phyloP scores from a whole-genome alignment of 352 stramenopile genomes.

The Globisporangium uncinulatum region DNA sequence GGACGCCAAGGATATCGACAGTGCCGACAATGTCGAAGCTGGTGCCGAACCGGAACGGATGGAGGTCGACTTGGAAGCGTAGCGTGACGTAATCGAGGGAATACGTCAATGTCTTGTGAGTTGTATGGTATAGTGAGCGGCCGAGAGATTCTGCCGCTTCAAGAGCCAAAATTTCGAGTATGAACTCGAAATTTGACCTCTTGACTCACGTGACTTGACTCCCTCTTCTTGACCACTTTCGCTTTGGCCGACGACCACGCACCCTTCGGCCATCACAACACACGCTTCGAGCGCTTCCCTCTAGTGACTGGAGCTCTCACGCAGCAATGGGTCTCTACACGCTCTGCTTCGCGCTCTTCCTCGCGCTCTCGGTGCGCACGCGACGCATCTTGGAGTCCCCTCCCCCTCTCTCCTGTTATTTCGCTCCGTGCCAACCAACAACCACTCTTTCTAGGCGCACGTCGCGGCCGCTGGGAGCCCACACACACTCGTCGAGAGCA shows the following conservation, averaged over 20 bases:
- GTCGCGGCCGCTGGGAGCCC: slow-evolving; percentile 14
- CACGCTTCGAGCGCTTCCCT: too few relatives aligned
- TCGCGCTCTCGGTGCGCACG: slow-evolving; percentile 17
- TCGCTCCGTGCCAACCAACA: neutral
- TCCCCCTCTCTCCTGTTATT: neutral
- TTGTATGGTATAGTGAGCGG: neutral
- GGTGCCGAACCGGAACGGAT: neutral
- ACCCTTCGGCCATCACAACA: too few relatives aligned
- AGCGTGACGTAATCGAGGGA: neutral
- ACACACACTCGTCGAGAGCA: slow-evolving; percentile 29
- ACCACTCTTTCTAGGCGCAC: slow-evolving; percentile 7
- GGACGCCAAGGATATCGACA: neutral
- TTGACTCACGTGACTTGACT: too few relatives aligned
- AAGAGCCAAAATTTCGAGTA: too few relatives aligned
- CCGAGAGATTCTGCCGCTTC: too few relatives aligned
- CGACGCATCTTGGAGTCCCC: neutral
- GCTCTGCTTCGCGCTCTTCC: slow-evolving; percentile 9
- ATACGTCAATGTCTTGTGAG: neutral
- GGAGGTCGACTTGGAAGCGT: neutral
- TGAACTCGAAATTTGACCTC: too few relatives aligned
- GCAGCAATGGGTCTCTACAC: slow-evolving; percentile 21
- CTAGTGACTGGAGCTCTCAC: too few relatives aligned
- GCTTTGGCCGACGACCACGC: too few relatives aligned
- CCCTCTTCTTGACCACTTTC: too few relatives aligned
- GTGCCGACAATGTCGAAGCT: neutral